Evolutionary conservation across 305 asterid species (phyloP), one percentile per base, ranked within the genome.

Genomic region (Salvia sclarea): DNA sequence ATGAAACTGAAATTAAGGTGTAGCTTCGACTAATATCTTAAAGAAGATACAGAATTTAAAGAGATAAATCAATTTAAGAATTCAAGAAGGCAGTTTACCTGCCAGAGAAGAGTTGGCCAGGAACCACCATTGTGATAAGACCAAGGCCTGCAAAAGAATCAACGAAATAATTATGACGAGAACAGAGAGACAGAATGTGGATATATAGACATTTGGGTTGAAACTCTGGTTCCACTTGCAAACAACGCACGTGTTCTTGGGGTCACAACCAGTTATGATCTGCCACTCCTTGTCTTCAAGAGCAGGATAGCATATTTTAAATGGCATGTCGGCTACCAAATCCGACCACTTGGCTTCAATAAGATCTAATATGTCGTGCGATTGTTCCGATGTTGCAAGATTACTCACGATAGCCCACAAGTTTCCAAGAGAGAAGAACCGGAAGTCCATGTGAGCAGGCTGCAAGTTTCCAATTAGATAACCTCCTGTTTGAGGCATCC

Each of bases 371-470:
- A 85, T 82, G 66, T 91, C 89, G 35, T 87, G 86, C 2, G 95
- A 87, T 70, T 87, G 95, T 18, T 79, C 86, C 33, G 31, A 30
- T 3, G 86, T 85, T 24, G 86, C 76, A 66, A 87, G 89, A 71
- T 81, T 80, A 62, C 89, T 79, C 40, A 81, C 89, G 12, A 87
- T 67, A 48, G 95, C 81, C 95, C 95, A 87, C 64, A 87, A 72
- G 73, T 87, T 87, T 67, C 95, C 95, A 6, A 87, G 81, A 47
- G 95, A 85, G 80, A 87, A 87, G 72, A 87, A 87, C 2, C 95
- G 89, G 47, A 87, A 87, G 80, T 87, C 95, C 95, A 87, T 87
- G 73, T 87, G 95, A 60, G 95, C 95, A 44, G 95, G 95, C 69
- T 87, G 95, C 76, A 87, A 72, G 64, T 87, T 87, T 58, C 95